These are phyloP conservation scores for Kodamaea alishanica DNA, from an alignment of 1,139 yeast species.

Conservation along the genomic window DNA sequence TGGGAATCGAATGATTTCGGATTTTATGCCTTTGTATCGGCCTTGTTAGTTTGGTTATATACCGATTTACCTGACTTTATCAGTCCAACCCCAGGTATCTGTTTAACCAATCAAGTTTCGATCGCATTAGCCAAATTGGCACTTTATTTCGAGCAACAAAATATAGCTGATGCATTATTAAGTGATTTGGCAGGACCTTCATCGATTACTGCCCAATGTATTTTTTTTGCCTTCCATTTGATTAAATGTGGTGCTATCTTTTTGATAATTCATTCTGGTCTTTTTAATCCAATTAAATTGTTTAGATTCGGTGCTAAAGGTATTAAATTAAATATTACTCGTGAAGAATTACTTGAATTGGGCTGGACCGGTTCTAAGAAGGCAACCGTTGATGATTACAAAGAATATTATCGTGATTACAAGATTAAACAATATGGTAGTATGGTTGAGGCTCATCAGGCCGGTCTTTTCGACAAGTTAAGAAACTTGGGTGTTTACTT, in stretches of 20 bases:
- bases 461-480: slow-evolving; percentile 63
- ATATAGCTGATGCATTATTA: slow-evolving; percentile 43
- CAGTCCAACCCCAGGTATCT: slow-evolving; percentile 89
- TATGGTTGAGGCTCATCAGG: slow-evolving; percentile 69
- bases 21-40: slow-evolving; percentile 40
- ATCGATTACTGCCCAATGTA: slow-evolving; percentile 51
- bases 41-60: slow-evolving; percentile 73
- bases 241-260: slow-evolving; percentile 59
- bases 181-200: slow-evolving; percentile 44
- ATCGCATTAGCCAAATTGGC: slow-evolving; percentile 34
- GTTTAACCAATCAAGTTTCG: slow-evolving; percentile 66
- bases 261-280: slow-evolving; percentile 60
- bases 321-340: slow-evolving; percentile 34
- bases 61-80: slow-evolving; percentile 87
- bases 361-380: slow-evolving; percentile 95
- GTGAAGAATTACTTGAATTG: slow-evolving; percentile 56
- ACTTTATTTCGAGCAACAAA: slow-evolving; percentile 28
- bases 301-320: slow-evolving; percentile 28
- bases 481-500: slow-evolving; percentile 60
- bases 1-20: slow-evolving; percentile 62
- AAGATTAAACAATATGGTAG: slow-evolving; percentile 73
- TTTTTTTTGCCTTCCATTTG: slow-evolving; percentile 69
- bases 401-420: slow-evolving; percentile 62
- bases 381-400: slow-evolving; percentile 68
- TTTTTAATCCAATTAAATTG: slow-evolving; percentile 63